Evolutionary conservation across 805 yeast genomes (phyloP).

Genomic region (Maudiozyma bulderi): DNA sequence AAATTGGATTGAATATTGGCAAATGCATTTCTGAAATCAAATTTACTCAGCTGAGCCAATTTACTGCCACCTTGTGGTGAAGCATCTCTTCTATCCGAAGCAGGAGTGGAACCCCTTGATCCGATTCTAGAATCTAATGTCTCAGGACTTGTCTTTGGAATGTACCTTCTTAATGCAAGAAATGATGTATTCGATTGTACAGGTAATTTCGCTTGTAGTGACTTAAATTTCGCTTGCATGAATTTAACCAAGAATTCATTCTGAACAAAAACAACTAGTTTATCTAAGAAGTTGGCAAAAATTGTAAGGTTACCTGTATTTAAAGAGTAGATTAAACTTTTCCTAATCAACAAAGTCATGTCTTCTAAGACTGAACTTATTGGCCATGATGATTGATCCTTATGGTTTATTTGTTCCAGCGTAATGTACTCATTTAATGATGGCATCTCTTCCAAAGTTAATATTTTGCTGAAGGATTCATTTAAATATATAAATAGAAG

Average conservation of each 20-base stretch:
- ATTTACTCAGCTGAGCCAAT: slow-evolving; percentile 20
- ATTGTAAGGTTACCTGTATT: slow-evolving; percentile 53
- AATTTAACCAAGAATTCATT: slow-evolving; percentile 25
- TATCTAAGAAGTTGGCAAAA: slow-evolving; percentile 21
- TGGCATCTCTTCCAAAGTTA: slow-evolving; percentile 71
- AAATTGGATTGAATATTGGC: slow-evolving; percentile 31
- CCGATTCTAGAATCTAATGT: not conserved
- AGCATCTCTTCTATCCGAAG: slow-evolving; percentile 7
- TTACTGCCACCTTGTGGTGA: slow-evolving; percentile 8
- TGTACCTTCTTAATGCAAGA: slow-evolving; percentile 16
- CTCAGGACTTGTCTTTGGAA: slow-evolving; percentile 10
- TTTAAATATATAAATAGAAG: slow-evolving; percentile 59
- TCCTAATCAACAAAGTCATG: slow-evolving; percentile 60
- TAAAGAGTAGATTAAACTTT: slow-evolving; percentile 52
- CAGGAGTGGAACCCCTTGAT: slow-evolving; percentile 5
- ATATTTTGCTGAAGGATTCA: slow-evolving; percentile 72
- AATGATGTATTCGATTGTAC: not conserved
- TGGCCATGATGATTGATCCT: slow-evolving; percentile 36
- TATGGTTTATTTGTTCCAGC: slow-evolving; percentile 10
- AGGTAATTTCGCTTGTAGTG: slow-evolving; percentile 18
- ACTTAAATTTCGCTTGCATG: slow-evolving; percentile 21
- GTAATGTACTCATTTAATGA: slow-evolving; percentile 33
- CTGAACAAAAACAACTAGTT: slow-evolving; percentile 21
- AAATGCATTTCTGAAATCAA: slow-evolving; percentile 28
- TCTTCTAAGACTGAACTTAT: slow-evolving; percentile 84